Evolutionary conservation across 192 early-diverging fungal species (phyloP), one percentile per base, ranked within the genome.

Genomic region (Paraglomus occultum): DNA sequence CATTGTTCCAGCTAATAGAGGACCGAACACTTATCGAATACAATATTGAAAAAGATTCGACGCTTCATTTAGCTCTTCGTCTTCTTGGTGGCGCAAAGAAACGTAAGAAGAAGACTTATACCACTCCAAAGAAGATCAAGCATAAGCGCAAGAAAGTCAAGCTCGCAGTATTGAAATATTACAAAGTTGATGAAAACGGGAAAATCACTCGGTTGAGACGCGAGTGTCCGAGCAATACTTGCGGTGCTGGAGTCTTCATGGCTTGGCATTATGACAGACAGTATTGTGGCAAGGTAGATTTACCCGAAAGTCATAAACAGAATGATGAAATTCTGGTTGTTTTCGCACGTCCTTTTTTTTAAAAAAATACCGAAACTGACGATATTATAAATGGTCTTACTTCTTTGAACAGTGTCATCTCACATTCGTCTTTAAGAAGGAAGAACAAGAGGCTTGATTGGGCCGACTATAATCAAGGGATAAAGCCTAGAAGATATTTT

Each of bases 71-170:
- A 20, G 87, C 88, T n/a, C 80, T 86, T 62, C 84, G 88, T 70
- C 80, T 90, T 44, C 75, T 87, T 67, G 91, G 90, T 89, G 91
- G 90, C 86, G 94, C 82, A 82, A 97, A 99, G 92, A 97, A 99
- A 91, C 88, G 94, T 74, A 99, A 97, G 90, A 99, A 99, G 95
- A 99, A 99, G 95, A 92, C 88, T 70, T 97, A 99, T 90, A 99
- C 95, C 74, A 99, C 97, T 69, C 97, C 97, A 83, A 97, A 99
- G 93, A 97, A 97, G 90, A 95, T 94, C 76, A 91, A 94, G 80
- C 95, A 99, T 89, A 97, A 97, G 93, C 86, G 89, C 80, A 95
- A 93, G 90, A 97, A 97, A 88, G 95, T 97, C 80, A 99, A 99
- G 88, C 85, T 99, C 75, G 93, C 95, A 44, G 92, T 97, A 74